phyloP scores from a whole-genome alignment of 371 early-diverging fungal genomes.

The Zychaea mexicana region DNA sequence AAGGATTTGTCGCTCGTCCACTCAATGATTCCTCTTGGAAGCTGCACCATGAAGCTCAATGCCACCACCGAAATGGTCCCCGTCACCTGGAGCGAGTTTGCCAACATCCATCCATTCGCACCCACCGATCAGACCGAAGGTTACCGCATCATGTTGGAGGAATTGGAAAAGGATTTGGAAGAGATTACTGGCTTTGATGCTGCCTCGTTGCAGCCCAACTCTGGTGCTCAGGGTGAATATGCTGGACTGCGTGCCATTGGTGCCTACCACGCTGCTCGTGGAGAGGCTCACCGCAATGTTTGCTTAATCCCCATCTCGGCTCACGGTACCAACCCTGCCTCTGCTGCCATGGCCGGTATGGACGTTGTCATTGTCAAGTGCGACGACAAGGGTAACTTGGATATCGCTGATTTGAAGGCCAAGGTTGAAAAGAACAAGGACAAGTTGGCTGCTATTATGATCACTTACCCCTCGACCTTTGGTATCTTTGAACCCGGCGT shows the following conservation, averaged over 20 bases:
- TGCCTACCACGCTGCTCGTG: conserved; percentile 85
- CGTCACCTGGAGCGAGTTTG: conserved; percentile 96
- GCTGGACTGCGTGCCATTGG: conserved; percentile 93
- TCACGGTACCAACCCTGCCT: conserved; percentile 99
- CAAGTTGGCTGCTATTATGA: conserved; percentile 92
- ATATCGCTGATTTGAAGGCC: conserved; percentile 83
- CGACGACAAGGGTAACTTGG: conserved; percentile 87
- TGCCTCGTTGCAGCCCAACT: conserved; percentile 95
- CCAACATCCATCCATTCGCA: conserved; percentile 94
- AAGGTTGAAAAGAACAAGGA: conserved; percentile 88
- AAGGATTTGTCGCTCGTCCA: conserved; percentile 95
- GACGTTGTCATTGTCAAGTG: conserved; percentile 93
- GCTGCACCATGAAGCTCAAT: conserved; percentile 99
- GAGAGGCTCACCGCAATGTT: conserved; percentile 84
- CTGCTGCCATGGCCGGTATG: conserved; percentile 96
- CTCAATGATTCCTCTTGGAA: conserved; percentile 98
- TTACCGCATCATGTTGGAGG: conserved; percentile 82
- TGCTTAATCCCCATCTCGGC: conserved; percentile 97
- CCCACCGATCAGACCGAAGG: conserved; percentile 91
- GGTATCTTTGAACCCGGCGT: conserved; percentile 96
- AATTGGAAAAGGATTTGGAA: conserved; percentile 85
- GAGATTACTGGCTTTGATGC: conserved; percentile 94
- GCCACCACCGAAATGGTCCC: conserved; percentile 98
- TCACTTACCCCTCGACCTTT: conserved; percentile 97
- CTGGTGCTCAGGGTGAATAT: conserved; percentile 98